Percentiles rank a stretch among this genome's conserved stretches.
Evolutionary conservation across 2,329 filamentous ascomycete species (phyloP).

Genomic region (Sporothrix pseudoabietina): DNA sequence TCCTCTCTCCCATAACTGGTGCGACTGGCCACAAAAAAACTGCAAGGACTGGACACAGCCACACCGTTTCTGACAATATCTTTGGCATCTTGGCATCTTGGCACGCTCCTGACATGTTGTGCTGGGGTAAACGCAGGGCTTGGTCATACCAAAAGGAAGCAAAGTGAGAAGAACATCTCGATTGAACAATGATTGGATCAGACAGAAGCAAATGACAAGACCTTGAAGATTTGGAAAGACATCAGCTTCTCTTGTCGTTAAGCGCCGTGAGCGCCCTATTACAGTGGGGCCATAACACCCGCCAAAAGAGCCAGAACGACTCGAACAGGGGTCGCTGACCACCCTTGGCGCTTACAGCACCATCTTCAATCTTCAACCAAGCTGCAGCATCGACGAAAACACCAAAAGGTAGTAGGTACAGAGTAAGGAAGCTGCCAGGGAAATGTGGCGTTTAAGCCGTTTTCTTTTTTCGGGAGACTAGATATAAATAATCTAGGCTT

Average conservation of each 20-base stretch:
- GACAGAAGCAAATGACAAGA: neutral
- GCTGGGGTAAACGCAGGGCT: neutral
- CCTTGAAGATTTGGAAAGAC: neutral
- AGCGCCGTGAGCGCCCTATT: neutral
- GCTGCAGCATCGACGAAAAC: neutral
- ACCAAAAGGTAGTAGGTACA: neutral
- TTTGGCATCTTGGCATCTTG: too few species aligned
- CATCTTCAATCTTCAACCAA: neutral
- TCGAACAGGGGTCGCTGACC: neutral
- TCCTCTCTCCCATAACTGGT: neutral
- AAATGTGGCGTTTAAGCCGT: neutral
- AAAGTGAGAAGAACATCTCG: neutral
- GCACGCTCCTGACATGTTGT: neutral
- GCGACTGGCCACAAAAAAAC: neutral
- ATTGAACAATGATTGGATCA: neutral
- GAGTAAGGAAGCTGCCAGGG: neutral
- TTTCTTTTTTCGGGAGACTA: neutral
- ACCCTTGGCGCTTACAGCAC: slow-evolving; percentile 5
- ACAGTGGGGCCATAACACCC: too few species aligned
- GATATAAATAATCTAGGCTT: too few species aligned
- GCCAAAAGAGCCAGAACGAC: neutral
- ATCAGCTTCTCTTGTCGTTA: neutral
- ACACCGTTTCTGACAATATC: neutral
- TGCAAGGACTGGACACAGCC: neutral
- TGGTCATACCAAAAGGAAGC: neutral